Base-by-base conservation (phyloP, 176 grass and related monocot genomes). In the Ensete ventricosum region DNA sequence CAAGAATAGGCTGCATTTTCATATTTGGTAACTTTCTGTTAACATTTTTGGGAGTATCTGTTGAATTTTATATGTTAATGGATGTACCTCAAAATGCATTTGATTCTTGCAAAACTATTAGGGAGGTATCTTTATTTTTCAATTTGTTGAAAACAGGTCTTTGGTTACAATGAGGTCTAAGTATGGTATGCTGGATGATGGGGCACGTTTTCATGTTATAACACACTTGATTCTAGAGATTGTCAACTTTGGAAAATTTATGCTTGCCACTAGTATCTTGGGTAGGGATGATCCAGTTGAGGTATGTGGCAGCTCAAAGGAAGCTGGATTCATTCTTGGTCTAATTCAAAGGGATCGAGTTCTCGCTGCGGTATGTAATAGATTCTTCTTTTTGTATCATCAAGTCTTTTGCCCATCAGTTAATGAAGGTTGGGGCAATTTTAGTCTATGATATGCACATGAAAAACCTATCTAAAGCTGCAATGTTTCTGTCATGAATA, bases 321-420 rank as follows among this genome's bases (percentile, higher is more conserved):
- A 93, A 80, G 82, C 79, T 81, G 91, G 90, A 54, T 98, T 89
- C 64, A 85, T 93, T 82, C 88, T 93, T 84, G 91, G 81, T 82
- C 84, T 89, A 83, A 72, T 98, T 84, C 94, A 91, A 67, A 98
- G 90, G 78, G 94, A 98, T 24, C 83, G 94, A 52, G 94, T 98
- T 86, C 77, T 93, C 34, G 70, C 88, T 59, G 79, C 77, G 69
- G 94, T 98, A 59, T 78, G 85, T 88, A 50, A 53, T 54, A 14
- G 60, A 80, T 55, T 83, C 62, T 80, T 85, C 48, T 64, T 57
- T 72, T 29, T 55, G 22, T 67, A 52, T 24, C 51, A 14, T 50
- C 1, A 23, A 68, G 26, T 19, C 16, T 22, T 23, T 65, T 24
- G 9, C 24, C 29, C n/a, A 52, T 64, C 10, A 11, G 50, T 65